A percentile compares a stretch with the other conserved stretches of the same genome.
Evolutionary conservation across 2,329 filamentous ascomycete genomes (phyloP).

Genomic region (Endoconidiophora polonica): DNA sequence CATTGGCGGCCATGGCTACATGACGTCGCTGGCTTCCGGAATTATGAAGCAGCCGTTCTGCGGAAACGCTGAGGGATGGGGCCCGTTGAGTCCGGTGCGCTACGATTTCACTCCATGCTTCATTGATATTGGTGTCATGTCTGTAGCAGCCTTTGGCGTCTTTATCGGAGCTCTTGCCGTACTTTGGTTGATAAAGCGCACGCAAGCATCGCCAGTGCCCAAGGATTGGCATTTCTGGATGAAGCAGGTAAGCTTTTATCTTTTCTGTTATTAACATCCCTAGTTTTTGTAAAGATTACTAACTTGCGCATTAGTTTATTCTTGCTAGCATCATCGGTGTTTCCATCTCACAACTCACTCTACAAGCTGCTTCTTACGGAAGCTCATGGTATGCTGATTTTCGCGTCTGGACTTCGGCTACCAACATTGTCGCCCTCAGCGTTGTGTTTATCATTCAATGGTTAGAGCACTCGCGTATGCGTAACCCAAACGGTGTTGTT

Average conservation of each 20-base stretch:
- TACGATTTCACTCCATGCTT: conserved; percentile 98
- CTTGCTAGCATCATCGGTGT: conserved; percentile 52
- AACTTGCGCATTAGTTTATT: conserved; percentile 27
- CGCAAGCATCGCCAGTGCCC: conserved; percentile 44
- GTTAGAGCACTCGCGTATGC: conserved; percentile 65
- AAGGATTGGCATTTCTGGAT: conserved; percentile 89
- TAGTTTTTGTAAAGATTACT: not conserved
- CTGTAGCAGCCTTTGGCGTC: conserved; percentile 64
- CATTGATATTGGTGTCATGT: conserved; percentile 73
- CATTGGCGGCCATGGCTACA: conserved; percentile 40
- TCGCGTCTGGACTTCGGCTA: conserved; percentile 63
- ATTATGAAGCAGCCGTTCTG: conserved; percentile 56
- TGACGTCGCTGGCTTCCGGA: conserved; percentile 28
- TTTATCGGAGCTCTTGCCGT: conserved; percentile 60
- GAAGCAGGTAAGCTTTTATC: conserved; percentile 54
- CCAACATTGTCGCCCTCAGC: conserved; percentile 53
- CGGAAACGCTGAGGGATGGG: conserved; percentile 86
- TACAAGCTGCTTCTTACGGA: conserved; percentile 57
- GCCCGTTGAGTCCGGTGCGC: conserved; percentile 68
- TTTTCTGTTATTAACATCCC: not conserved
- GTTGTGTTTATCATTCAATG: conserved; percentile 72
- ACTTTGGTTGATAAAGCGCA: conserved; percentile 61
- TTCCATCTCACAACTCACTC: conserved; percentile 51
- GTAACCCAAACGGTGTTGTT: conserved; percentile 73
- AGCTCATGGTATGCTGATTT: conserved; percentile 65